These are phyloP conservation scores for Lasiodiplodia gonubiensis DNA, from an alignment of 2,329 filamentous ascomycete genomes.

Conservation along the genomic window DNA sequence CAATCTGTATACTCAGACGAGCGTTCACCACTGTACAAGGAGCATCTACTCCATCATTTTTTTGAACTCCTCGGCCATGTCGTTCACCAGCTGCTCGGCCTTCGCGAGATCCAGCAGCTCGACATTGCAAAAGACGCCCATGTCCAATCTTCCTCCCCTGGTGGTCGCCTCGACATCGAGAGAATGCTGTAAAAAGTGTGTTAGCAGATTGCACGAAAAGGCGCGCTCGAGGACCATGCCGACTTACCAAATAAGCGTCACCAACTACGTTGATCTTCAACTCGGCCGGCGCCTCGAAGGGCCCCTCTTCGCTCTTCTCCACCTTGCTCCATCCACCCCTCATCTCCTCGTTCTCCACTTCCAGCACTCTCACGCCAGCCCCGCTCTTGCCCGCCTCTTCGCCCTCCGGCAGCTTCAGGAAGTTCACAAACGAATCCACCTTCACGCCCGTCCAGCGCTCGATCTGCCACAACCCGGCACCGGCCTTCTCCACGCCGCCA, in stretches of 20 bases:
- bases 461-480: conserved; percentile 73
- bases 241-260: conserved; percentile 48
- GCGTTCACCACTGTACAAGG: background rate
- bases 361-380: conserved; percentile 34
- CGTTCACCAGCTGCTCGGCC: conserved; percentile 44
- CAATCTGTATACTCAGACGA: background rate
- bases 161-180: conserved; percentile 63
- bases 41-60: background rate
- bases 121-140: conserved; percentile 59
- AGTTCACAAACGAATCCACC: conserved; percentile 81
- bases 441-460: conserved; percentile 73
- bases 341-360: conserved; percentile 14
- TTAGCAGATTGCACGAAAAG: conserved; percentile 22
- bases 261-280: conserved; percentile 37
- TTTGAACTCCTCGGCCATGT: conserved; percentile 34
- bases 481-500: conserved; percentile 59
- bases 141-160: conserved; percentile 54
- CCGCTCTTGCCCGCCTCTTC: conserved; percentile 29
- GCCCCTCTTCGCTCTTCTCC: conserved; percentile 16
- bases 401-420: conserved; percentile 64
- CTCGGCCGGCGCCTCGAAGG: conserved; percentile 33
- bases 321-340: conserved; percentile 35
- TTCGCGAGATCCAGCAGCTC: conserved; percentile 49
- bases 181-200: conserved; percentile 49
- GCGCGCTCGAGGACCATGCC: background rate